A percentile compares a stretch with the other conserved stretches of the same genome.
These are phyloP conservation scores for Iris pallida DNA, from an alignment of 116 monocot species.

Conservation along the genomic window DNA sequence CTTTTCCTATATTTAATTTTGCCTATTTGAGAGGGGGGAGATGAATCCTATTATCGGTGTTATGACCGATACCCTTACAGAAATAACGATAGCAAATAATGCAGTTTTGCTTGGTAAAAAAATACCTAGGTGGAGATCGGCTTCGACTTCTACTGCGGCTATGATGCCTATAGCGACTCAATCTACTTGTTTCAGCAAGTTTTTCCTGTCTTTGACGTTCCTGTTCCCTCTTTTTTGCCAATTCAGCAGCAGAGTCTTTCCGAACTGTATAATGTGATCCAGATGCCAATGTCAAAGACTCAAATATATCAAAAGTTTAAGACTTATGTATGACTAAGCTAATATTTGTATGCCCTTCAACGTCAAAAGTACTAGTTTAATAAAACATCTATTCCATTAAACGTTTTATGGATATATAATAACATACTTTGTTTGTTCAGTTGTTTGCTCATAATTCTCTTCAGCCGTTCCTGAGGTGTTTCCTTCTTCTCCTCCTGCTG, in stretches of 20 bases:
- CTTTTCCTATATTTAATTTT: neutral
- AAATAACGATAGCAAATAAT: neutral
- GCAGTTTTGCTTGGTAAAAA: neutral
- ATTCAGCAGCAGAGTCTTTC: constrained; percentile 91
- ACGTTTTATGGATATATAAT: neutral
- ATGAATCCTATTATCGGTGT: neutral
- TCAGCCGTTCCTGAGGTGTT: constrained; percentile 96
- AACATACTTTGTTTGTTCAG: constrained; percentile 94
- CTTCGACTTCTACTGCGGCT: constrained; percentile 66
- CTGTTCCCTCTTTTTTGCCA: constrained; percentile 91
- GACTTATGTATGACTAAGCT: too few species aligned
- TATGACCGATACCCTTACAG: neutral
- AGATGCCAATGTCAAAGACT: too few species aligned
- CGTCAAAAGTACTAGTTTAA: too few species aligned
- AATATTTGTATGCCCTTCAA: too few species aligned
- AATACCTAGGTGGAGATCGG: constrained; percentile 64
- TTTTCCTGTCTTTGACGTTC: constrained; percentile 80
- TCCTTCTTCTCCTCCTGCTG: constrained; percentile 78
- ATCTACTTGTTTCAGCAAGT: constrained; percentile 70
- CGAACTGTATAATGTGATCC: constrained; percentile 36
- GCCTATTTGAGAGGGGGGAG: neutral
- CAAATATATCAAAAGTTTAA: too few species aligned
- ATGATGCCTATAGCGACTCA: constrained; percentile 44
- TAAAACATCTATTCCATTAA: too few species aligned
- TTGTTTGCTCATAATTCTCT: constrained; percentile 98